Base-by-base conservation (phyloP, 1,139 yeast species). In the Candida frijolesensis region DNA sequence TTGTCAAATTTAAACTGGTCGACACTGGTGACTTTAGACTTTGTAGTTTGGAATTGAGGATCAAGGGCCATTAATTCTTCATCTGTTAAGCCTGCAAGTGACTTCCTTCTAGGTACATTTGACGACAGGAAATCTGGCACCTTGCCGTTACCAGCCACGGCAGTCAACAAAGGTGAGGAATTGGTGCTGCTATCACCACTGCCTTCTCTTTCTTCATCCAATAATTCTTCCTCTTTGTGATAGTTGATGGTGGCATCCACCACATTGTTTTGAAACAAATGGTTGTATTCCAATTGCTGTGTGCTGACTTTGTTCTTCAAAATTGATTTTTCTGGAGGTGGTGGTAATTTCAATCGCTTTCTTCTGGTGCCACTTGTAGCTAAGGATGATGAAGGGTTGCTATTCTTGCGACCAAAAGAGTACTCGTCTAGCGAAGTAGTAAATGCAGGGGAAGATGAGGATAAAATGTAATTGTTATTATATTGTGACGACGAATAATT, bases 41-140 rank as follows among this genome's bases (percentile, higher is more conserved):
- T 65, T 11, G 76, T 66, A 27, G 68, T 59, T 52, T 60, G 58
- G 58, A 73, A 84, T 58, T 83, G 87, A 2, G 80, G 74, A 63
- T 85, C 91, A 59, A 84, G 64, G 4, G 79, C 83, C 60, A 83
- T 67, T 46, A 86, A 68, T 62, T 86, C 90, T 55, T 82, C 86
- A 60, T 80, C 76, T 3, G 87, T 75, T 88, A 86, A 81, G 2
- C 78, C 85, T 11, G 82, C 78, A 57, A 83, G 78, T 33, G 85
- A 80, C 61, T 83, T 83, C 54, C 83, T 72, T 44, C 82, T 64
- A 1, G 64, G 57, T 29, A 47, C 4, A 11, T 25, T 25, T 25
- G 35, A 41, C 3, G 46, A 18, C 3, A 48, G 50, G 15, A 42
- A 38, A 19, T 51, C 51, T 3, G 45, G 32, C 2, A 45, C 50